Evolutionary conservation across 2,329 filamentous ascomycete genomes (phyloP).

Genomic region (Volutella citrinella): DNA sequence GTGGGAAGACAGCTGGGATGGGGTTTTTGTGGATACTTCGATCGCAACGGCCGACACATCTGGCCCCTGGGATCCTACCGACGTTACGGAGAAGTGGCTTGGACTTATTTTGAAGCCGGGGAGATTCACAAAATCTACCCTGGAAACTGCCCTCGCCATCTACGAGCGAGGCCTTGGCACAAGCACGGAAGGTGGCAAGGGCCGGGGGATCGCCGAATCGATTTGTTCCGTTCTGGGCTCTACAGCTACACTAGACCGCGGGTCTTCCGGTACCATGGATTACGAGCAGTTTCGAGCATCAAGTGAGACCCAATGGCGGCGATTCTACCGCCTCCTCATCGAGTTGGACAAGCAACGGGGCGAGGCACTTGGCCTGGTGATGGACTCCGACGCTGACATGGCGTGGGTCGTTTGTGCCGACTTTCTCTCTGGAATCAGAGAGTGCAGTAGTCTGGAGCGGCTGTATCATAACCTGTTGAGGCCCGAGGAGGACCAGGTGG

Average conservation of each 20-base stretch:
- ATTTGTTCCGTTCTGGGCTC: conserved; percentile 70
- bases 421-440: conserved; percentile 72
- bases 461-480: conserved; percentile 65
- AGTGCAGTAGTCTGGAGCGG: conserved; percentile 75
- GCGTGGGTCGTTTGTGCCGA: conserved; percentile 86
- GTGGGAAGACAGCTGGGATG: conserved; percentile 69
- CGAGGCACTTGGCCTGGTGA: conserved; percentile 74
- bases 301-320: conserved; percentile 81
- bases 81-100: conserved; percentile 82
- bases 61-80: conserved; percentile 62
- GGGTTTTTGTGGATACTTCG: conserved; percentile 60
- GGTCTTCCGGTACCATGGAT: conserved; percentile 64
- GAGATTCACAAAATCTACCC: conserved; percentile 72
- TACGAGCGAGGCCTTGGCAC: conserved; percentile 64
- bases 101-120: conserved; percentile 79
- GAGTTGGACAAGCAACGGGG: conserved; percentile 84
- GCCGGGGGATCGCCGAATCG: conserved; percentile 67
- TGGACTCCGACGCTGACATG: conserved; percentile 68
- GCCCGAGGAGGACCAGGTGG: conserved; percentile 50
- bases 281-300: conserved; percentile 72
- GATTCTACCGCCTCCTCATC: conserved; percentile 80
- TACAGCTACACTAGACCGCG: conserved; percentile 63
- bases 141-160: conserved; percentile 80
- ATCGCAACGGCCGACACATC: conserved; percentile 53
- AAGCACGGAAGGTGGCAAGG: conserved; percentile 36